Conservation (phyloP, 331 rosid species). For the Acacia pycnantha region DNA sequence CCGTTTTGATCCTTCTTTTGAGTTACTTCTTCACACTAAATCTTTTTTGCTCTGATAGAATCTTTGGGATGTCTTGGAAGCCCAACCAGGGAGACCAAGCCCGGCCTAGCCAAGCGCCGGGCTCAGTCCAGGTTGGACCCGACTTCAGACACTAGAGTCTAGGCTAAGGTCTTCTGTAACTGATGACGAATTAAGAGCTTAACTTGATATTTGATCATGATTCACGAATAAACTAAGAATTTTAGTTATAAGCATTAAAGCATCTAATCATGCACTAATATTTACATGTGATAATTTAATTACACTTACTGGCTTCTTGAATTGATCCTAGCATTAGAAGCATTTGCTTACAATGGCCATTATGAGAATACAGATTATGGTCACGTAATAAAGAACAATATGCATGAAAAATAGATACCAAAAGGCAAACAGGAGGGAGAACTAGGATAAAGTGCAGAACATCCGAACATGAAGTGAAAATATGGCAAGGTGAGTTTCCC, state of each 20-base stretch:
- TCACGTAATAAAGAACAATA: background rate
- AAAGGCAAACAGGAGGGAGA: background rate
- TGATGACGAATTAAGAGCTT: background rate
- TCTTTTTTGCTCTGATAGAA: background rate
- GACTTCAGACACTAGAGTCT: background rate
- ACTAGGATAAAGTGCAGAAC: background rate
- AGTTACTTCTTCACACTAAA: background rate
- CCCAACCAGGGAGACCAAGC: background rate
- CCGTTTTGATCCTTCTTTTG: background rate
- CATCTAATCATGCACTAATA: background rate
- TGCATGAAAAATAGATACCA: background rate
- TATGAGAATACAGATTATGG: background rate
- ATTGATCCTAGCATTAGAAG: background rate
- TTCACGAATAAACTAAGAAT: background rate
- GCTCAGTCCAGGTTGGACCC: background rate
- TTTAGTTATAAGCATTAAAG: background rate
- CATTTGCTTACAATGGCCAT: background rate
- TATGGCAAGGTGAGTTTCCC: background rate
- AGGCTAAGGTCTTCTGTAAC: background rate
- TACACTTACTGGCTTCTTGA: background rate
- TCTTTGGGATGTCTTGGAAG: background rate
- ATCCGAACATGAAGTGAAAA: background rate
- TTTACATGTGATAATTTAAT: background rate
- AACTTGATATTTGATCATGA: background rate
- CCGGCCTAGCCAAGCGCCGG: background rate